Evolutionary conservation across 139 green algal species (phyloP), one percentile per base, ranked within the genome.

Genomic region (Chlorella sp.): DNA sequence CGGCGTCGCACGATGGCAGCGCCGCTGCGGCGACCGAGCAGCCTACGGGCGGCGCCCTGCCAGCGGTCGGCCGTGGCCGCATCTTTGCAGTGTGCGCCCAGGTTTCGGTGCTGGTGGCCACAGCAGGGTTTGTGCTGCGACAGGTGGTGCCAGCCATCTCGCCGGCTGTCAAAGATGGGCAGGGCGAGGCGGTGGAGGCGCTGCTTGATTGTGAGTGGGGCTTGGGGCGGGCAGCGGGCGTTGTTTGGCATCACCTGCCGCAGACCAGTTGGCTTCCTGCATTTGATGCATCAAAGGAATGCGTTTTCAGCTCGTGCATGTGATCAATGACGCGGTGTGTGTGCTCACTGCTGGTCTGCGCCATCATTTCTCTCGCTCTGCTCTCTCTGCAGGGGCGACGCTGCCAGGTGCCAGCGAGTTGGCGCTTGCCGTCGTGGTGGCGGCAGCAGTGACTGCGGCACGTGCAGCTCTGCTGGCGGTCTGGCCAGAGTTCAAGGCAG

Each of bases 401-500:
- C 77, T 83, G 58, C 77, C 77, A 28, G 73, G 38, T 28, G 60
- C 40, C 56, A 22, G 28, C 14, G 60, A 83, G 77, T 40, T 83
- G 77, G 60, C 60, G 41, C n/a, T 76, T 5, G 78, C 68, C 3
- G 40, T 54, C 32, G 85, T 40, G 1, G 76, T 67, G 54, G 94
- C 92, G 26, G 89, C 69, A 11, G 80, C 43, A 0, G 93, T 97
- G 40, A 97, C 94, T 24, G 90, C 26, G 1, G 83, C 91, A 0
- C 82, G 94, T 36, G 46, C 88, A 16, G 40, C 76, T 24, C 87
- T 97, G 20, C 43, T 97, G 80, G 28, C 74, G n/a, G 44, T 62
- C 36, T 95, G 89, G 92, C 76, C 76, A 1, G 93, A 92, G 2
- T 96, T 97, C 83, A 86, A 80, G 20, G 86, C 82, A 4, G 94